Percentiles rank a stretch among this genome's conserved stretches.
Conservation (phyloP, 805 yeast genomes). For the Ogataea thermomethanolica region DNA sequence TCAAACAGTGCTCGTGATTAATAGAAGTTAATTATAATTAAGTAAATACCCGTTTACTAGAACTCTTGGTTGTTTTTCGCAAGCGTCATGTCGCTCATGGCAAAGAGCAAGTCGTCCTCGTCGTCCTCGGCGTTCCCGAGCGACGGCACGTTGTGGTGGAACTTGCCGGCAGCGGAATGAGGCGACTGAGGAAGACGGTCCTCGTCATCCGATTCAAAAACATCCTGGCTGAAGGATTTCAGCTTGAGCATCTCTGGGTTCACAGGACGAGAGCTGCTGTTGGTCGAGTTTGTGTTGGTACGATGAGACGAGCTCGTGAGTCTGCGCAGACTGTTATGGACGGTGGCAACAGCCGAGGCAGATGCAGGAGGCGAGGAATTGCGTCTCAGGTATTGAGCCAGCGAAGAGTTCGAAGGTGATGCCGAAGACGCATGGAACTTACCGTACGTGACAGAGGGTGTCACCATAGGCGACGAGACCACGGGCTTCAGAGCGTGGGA, state of each 20-base stretch:
- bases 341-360: slow-evolving; percentile 10
- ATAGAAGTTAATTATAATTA: slow-evolving; percentile 4
- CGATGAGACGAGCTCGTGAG: slow-evolving; percentile 17
- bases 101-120: slow-evolving; percentile 63
- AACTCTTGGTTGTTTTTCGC: slow-evolving; percentile 28
- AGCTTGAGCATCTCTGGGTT: slow-evolving; percentile 29
- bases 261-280: slow-evolving; percentile 13
- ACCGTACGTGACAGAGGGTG: slow-evolving; percentile 26
- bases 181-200: slow-evolving; percentile 20
- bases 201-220: slow-evolving; percentile 34
- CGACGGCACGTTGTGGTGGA: slow-evolving; percentile 4
- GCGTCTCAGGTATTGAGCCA: slow-evolving; percentile 16
- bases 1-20: slow-evolving; percentile 7
- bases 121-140: slow-evolving; percentile 42
- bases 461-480: slow-evolving; percentile 19
- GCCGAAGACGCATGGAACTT: slow-evolving; percentile 16
- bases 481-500: slow-evolving; percentile 20
- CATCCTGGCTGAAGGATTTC: slow-evolving; percentile 32
- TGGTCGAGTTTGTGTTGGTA: slow-evolving; percentile 17
- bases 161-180: slow-evolving; percentile 6
- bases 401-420: slow-evolving; percentile 22
- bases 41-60: slow-evolving; percentile 3
- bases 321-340: slow-evolving; percentile 10
- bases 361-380: slow-evolving; percentile 17
- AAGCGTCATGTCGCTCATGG: slow-evolving; percentile 69